These are phyloP conservation scores for Xylariaceae sp. DNA, from an alignment of 2,329 filamentous ascomycete species.

Conservation along the genomic window DNA sequence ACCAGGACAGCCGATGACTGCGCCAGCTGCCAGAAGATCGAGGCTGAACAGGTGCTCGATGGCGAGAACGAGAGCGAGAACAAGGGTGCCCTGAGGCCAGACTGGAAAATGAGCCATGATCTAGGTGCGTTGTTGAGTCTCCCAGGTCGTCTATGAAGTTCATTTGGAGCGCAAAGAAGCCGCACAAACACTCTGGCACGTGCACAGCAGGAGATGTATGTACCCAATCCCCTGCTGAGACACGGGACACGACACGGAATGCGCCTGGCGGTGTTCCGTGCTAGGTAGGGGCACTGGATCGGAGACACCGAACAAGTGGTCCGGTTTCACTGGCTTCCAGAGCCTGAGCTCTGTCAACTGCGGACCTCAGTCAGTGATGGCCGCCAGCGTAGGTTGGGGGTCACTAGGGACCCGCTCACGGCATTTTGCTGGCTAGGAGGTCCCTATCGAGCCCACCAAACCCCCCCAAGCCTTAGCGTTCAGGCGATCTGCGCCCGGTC, in stretches of 20 bases:
- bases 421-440: no score
- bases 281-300: no score
- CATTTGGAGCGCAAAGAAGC: background rate
- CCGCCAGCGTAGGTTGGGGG: no score
- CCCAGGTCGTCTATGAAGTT: background rate
- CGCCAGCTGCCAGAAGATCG: constrained; percentile 27
- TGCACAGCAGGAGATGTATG: background rate
- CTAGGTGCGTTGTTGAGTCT: constrained; percentile 8
- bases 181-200: background rate
- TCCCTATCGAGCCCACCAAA: no score
- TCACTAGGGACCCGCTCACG: no score
- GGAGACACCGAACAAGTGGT: no score
- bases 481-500: background rate
- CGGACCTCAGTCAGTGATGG: no score
- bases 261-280: no score
- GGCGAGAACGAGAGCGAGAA: background rate
- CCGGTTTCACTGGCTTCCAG: no score
- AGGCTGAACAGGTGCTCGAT: constrained; percentile 22
- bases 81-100: background rate
- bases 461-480: background rate
- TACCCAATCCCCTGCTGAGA: no score
- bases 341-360: no score
- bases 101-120: background rate
- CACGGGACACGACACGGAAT: no score
- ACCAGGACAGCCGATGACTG: constrained; percentile 18